phyloP scores from a whole-genome alignment of 805 yeast species.

The Cyberlindnera saturnus region DNA sequence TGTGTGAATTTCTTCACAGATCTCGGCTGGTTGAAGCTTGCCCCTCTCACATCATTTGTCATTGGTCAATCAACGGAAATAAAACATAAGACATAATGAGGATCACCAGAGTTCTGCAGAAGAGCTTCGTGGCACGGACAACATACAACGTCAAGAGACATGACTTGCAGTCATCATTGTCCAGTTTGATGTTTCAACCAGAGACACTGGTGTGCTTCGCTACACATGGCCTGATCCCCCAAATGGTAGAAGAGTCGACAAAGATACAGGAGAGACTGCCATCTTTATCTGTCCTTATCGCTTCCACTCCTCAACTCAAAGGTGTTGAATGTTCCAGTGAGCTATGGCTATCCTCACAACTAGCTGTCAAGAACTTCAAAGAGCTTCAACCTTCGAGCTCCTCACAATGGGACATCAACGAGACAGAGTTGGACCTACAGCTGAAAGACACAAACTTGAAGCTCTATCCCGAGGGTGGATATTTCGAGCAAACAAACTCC shows the following conservation, averaged over 20 bases:
- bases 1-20: too few relatives aligned
- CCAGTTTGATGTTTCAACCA: not conserved
- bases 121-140: not conserved
- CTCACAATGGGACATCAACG: not conserved
- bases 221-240: not conserved
- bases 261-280: not conserved
- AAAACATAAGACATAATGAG: not conserved
- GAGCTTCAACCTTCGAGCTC: not conserved
- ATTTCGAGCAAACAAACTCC: not conserved
- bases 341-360: not conserved
- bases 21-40: too few relatives aligned
- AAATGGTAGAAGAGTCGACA: conserved; percentile 1
- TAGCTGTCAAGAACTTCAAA: not conserved
- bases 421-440: not conserved
- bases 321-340: not conserved
- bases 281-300: conserved; percentile 1
- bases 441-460: not conserved
- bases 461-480: not conserved
- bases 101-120: not conserved
- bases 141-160: not conserved
- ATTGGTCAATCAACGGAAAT: too few relatives aligned
- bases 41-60: too few relatives aligned
- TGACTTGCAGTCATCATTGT: not conserved
- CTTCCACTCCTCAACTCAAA: not conserved
- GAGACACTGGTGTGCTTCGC: not conserved